phyloP scores from a whole-genome alignment of 1,284 basidiomycete species.

The Ustilago xerochloae region DNA sequence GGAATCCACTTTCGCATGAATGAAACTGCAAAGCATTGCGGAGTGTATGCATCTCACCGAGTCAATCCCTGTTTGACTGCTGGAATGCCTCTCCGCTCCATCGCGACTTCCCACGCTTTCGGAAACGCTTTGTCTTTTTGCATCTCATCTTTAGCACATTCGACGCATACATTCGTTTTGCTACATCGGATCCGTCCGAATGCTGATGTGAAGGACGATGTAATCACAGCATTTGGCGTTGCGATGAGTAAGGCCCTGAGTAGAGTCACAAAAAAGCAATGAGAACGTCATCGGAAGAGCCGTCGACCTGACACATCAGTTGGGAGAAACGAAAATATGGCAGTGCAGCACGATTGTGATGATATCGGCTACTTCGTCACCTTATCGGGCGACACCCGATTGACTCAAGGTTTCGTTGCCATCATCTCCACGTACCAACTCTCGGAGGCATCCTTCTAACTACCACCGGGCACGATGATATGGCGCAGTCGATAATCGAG shows the following conservation, averaged over 20 bases:
- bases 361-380: too few species aligned
- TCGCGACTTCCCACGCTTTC: slow-evolving; percentile 3
- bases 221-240: background rate
- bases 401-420: background rate
- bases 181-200: background rate
- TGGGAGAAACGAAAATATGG: background rate
- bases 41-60: slow-evolving; percentile 1
- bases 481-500: too few species aligned
- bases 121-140: background rate
- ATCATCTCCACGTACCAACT: too few species aligned
- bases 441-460: too few species aligned
- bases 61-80: background rate
- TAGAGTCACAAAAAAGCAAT: background rate
- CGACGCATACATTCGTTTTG: background rate
- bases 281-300: background rate
- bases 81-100: background rate
- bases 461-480: too few species aligned
- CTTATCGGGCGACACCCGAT: slow-evolving; percentile 1
- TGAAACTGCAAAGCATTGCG: background rate
- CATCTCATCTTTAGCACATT: background rate
- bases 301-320: slow-evolving; percentile 2
- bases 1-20: slow-evolving; percentile 1
- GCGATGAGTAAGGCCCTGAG: background rate
- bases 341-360: background rate
- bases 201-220: background rate